Evolutionary conservation across 495 filamentous ascomycete species (phyloP), one percentile per base, ranked within the genome.

Genomic region (Tirmania nivea): DNA sequence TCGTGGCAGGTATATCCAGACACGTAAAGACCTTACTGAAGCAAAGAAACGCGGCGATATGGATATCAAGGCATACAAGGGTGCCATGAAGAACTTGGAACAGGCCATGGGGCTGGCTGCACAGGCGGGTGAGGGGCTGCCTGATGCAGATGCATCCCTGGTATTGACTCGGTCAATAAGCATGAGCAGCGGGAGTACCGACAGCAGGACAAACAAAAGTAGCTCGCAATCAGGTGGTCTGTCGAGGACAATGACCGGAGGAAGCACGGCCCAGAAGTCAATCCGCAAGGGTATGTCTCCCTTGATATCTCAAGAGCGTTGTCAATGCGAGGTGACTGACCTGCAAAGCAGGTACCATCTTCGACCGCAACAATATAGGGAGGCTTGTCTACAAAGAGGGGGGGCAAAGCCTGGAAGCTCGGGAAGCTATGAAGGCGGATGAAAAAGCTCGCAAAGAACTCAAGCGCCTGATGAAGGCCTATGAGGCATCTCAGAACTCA

Each of bases 311-410:
- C 52, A 9, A 57, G 37, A 31, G 7, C 7, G 4, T 7, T 31
- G 25, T 31, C 25, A 31, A 31, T 31, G 25, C 2, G 4, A 5
- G 1, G 7, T 3, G 25, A 3, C 7, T 31, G 25, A 31, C 25
- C 2, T 31, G 4, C 25, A 31, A 3, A 20, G 61, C 58, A 54
- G 62, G 59, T 3, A 57, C 56, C 12, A 64, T 65, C n/a, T 54
- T 62, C 31, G 59, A 64, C 39, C 56, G 56, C 11, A 55, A 55
- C 36, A 57, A 64, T 51, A 34, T 60, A 17, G 52, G 42, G 19
- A 55, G 55, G 20, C 34, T 59, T 19, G 50, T 64, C 2, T 65
- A 50, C 47, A 64, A 56, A 21, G 35, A 59, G 0, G 51, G 61
- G 10, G 48, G 48, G 0, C 62, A 61, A 47, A 49, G 52, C 6